Evolutionary conservation across 768 basidiomycete genomes (phyloP).

Genomic region (Kwoniella europaea): DNA sequence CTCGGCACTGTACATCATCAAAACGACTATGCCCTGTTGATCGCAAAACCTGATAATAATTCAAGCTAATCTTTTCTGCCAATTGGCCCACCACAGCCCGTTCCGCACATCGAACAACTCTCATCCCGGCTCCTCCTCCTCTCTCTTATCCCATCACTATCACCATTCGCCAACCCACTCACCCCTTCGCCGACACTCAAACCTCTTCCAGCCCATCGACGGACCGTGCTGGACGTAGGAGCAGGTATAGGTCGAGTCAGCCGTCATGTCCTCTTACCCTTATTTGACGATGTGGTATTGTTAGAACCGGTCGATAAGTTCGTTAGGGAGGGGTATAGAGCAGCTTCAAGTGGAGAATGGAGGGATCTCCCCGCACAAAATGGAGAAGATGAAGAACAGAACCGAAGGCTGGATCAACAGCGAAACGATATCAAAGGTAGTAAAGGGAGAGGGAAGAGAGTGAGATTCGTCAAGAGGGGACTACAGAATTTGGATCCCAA

Average conservation of each 20-base stretch:
- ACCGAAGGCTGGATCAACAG: conserved; percentile 57
- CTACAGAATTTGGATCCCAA: conserved; percentile 81
- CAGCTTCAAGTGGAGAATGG: conserved; percentile 42
- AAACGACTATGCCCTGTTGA: no score
- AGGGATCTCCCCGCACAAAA: conserved; percentile 31
- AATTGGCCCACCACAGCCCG: conserved; percentile 63
- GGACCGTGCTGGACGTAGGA: conserved; percentile 84
- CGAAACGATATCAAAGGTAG: conserved; percentile 16
- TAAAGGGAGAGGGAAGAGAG: conserved; percentile 44
- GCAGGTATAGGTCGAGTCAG: conserved; percentile 95
- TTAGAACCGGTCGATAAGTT: conserved; percentile 85
- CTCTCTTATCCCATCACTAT: conserved; percentile 77
- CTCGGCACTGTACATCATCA: no score
- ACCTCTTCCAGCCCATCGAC: conserved; percentile 59
- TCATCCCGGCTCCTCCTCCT: conserved; percentile 88
- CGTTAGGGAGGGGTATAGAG: conserved; percentile 65
- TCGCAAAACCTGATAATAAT: no score
- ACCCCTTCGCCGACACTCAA: conserved; percentile 57
- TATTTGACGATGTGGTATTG: conserved; percentile 83
- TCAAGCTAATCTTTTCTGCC: no score
- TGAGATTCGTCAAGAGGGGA: conserved; percentile 71
- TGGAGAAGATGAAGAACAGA: conserved; percentile 25
- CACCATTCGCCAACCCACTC: conserved; percentile 74
- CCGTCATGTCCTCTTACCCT: conserved; percentile 81
- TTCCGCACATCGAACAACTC: conserved; percentile 87